A percentile compares a stretch with the other conserved stretches of the same genome.
phyloP scores from a whole-genome alignment of 495 filamentous ascomycete genomes.

The Penicillium paradoxum region DNA sequence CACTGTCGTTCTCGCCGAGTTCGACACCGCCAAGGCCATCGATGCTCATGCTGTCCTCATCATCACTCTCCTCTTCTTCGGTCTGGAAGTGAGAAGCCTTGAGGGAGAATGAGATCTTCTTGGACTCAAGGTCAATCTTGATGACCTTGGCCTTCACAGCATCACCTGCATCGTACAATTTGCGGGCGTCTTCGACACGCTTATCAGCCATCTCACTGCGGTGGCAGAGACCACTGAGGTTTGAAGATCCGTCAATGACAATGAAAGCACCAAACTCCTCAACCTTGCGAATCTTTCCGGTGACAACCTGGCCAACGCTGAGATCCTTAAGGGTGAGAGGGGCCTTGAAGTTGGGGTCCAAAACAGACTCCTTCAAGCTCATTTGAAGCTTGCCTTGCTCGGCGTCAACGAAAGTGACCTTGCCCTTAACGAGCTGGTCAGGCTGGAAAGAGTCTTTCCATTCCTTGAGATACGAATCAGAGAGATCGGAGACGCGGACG shows the following conservation, averaged over 20 bases:
- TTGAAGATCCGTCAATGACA: conserved; percentile 73
- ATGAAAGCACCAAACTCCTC: conserved; percentile 95
- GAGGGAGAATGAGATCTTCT: conserved; percentile 78
- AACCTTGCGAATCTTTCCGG: conserved; percentile 85
- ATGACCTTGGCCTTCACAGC: conserved; percentile 84
- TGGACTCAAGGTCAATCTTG: conserved; percentile 65
- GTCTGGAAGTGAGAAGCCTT: conserved; percentile 87
- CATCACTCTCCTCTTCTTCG: conserved; percentile 49
- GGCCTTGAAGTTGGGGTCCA: conserved; percentile 74
- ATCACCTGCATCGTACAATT: conserved; percentile 83
- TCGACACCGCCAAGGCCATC: conserved; percentile 47
- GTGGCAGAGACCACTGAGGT: conserved; percentile 90
- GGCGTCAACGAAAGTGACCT: conserved; percentile 63
- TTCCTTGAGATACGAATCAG: conserved; percentile 86
- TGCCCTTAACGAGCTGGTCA: conserved; percentile 85
- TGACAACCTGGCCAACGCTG: conserved; percentile 71
- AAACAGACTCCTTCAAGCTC: conserved; percentile 75
- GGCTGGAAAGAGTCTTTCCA: conserved; percentile 87
- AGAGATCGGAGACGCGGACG: conserved; percentile 79
- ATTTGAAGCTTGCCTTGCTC: conserved; percentile 70
- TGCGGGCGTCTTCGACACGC: conserved; percentile 68
- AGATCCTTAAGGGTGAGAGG: conserved; percentile 66
- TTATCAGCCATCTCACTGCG: conserved; percentile 83
- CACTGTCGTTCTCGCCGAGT: conserved; percentile 32
- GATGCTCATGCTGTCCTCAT: conserved; percentile 31